Evolutionary conservation across 441 rosid genomes (phyloP), one percentile per base, ranked within the genome.

Genomic region (Arabidopsis hybrid): DNA sequence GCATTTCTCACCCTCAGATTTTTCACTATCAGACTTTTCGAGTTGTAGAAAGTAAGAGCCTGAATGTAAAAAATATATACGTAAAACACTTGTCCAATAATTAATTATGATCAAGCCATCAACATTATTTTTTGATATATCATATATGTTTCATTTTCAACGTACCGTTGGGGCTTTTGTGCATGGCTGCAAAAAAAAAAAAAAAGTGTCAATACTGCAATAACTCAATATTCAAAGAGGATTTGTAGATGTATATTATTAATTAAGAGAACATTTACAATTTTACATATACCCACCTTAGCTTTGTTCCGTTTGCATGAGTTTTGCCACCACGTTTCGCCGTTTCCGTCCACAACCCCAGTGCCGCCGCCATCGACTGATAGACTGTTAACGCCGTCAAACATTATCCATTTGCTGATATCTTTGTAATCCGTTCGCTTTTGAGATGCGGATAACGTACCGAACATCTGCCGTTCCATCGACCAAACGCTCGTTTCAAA

Each of bases 271-370:
- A 26, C 29, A 26, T 26, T 26, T 26, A 26, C 29, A 26, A 26
- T 26, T 26, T 34, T 34, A 34, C 8, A 34, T 34, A 52, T 34
- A 52, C 57, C 21, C 14, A 59, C 98, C 60, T 83, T 87, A 61
- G 79, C 14, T 82, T 80, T 78, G 45, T 94, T 61, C 80, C 70
- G 67, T 86, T 94, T 94, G 89, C 98, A 90, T 12, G 97, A 94
- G 59, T 87, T 85, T 76, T 87, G 63, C 97, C 98, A 94, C 97
- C 98, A 94, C 6, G 86, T 87, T 18, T 85, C 74, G n/a, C 98
- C 98, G 34, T 89, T 87, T 90, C 97, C 50, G 72, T 82, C 53
- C 86, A 93, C 55, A 26, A 69, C 78, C 45, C 98, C 97, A 46
- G 77, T 81, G 49, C 91, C 88, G 17, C 88, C 95, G 10, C 98